Conservation (phyloP, 441 rosid species). For the Raphanus hybrid region DNA sequence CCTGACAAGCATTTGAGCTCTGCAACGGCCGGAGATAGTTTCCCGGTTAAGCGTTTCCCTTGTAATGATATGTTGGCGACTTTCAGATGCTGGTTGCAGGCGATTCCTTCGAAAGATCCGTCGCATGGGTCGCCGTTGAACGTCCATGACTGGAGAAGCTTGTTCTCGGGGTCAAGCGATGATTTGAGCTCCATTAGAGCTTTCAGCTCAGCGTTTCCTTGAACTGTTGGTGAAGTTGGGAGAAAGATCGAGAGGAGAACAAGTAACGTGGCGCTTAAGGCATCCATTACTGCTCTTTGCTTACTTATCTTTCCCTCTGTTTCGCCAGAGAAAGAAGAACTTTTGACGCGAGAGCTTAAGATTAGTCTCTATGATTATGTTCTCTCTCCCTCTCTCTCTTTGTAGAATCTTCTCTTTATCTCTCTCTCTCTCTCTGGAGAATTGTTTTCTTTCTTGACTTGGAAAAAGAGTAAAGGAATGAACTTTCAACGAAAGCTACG, state of each 20-base stretch:
- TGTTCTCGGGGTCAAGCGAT: slow-evolving; percentile 65
- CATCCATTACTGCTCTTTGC: slow-evolving; percentile 32
- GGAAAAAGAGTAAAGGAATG: slow-evolving; percentile 10
- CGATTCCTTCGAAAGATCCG: slow-evolving; percentile 64
- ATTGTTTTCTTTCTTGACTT: slow-evolving; percentile 5
- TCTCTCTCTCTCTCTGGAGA: background rate
- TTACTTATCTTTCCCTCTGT: slow-evolving; percentile 8
- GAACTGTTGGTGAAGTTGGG: slow-evolving; percentile 27
- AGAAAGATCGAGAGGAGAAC: slow-evolving; percentile 42
- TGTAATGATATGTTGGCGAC: slow-evolving; percentile 71
- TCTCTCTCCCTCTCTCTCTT: too few species aligned
- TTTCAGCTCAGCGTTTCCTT: slow-evolving; percentile 67
- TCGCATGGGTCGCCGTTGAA: slow-evolving; percentile 59
- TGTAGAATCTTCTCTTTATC: too few species aligned
- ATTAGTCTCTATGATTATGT: too few species aligned
- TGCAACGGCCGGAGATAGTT: slow-evolving; percentile 58
- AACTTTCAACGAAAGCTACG: background rate
- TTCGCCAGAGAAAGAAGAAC: background rate
- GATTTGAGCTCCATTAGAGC: slow-evolving; percentile 75
- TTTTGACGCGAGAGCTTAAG: background rate
- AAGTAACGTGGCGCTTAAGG: slow-evolving; percentile 35
- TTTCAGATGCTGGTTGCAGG: slow-evolving; percentile 57
- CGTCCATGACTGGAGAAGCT: slow-evolving; percentile 59
- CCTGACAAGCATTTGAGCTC: slow-evolving; percentile 63
- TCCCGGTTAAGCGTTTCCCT: slow-evolving; percentile 57